Evolutionary conservation across 495 filamentous ascomycete species (phyloP).

Genomic region (Patellaria atrata): DNA sequence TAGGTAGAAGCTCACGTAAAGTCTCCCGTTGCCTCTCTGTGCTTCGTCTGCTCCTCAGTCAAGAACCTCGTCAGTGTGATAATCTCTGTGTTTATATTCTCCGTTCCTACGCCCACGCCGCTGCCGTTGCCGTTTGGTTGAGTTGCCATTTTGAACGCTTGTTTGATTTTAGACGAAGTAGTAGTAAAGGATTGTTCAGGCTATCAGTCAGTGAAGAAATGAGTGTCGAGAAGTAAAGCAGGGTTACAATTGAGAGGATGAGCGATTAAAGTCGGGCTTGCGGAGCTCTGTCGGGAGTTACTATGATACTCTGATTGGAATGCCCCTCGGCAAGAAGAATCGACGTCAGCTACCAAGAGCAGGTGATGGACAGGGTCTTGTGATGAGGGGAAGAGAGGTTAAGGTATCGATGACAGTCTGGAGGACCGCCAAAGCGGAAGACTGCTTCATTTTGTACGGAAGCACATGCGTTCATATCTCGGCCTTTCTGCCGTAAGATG

Average conservation of each 20-base stretch:
- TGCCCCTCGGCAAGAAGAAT: no score
- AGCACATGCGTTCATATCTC: no score
- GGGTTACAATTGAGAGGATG: background rate
- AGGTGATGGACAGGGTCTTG: no score
- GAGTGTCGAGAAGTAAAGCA: conserved; percentile 2
- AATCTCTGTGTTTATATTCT: conserved; percentile 89
- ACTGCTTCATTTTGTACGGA: no score
- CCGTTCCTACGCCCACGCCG: conserved; percentile 33
- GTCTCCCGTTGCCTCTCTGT: conserved; percentile 91
- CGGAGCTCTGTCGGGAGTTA: conserved; percentile 18
- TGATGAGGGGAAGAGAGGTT: no score
- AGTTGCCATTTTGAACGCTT: conserved; percentile 20
- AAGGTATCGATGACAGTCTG: no score
- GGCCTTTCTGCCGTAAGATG: no score
- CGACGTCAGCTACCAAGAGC: no score
- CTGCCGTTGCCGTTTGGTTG: conserved; percentile 26
- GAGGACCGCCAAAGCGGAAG: no score
- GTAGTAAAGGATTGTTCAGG: background rate
- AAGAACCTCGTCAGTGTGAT: conserved; percentile 89
- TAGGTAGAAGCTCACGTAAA: conserved; percentile 61
- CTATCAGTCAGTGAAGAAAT: conserved; percentile 1
- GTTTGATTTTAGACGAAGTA: conserved; percentile 3
- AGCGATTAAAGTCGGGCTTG: conserved; percentile 22
- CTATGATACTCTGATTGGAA: no score
- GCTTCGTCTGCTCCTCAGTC: conserved; percentile 86